Evolutionary conservation across 768 basidiomycete species (phyloP).

Genomic region (Leccinum fibrillosum): DNA sequence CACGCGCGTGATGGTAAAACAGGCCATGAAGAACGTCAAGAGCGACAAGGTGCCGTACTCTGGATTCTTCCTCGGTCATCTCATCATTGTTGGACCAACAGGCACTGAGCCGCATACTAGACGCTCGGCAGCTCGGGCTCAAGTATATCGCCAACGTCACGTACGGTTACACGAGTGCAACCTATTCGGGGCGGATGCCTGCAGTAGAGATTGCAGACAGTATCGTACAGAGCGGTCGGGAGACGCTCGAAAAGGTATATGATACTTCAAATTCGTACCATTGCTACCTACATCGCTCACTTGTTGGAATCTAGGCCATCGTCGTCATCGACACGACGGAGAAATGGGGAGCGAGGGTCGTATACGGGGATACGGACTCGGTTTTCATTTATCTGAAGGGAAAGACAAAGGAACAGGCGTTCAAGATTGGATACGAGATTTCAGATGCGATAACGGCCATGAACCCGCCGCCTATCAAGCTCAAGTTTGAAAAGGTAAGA

Average conservation of each 20-base stretch:
- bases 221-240: conserved; percentile 94
- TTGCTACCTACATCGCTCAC: neutral
- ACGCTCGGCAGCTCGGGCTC: conserved; percentile 89
- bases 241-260: conserved; percentile 87
- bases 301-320: conserved; percentile 59
- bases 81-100: conserved; percentile 29
- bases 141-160: conserved; percentile 95
- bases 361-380: conserved; percentile 98
- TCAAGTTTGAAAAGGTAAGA: conserved; percentile 94
- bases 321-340: conserved; percentile 66
- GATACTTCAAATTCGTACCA: neutral
- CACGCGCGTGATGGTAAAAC: conserved; percentile 97
- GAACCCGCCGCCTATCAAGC: conserved; percentile 89
- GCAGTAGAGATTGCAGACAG: conserved; percentile 97
- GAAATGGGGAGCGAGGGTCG: conserved; percentile 90
- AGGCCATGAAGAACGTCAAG: conserved; percentile 83
- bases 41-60: conserved; percentile 60
- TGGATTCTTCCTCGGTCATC: neutral
- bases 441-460: conserved; percentile 79
- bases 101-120: conserved; percentile 72
- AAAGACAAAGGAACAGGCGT: conserved; percentile 90
- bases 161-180: conserved; percentile 94
- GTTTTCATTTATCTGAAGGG: conserved; percentile 90
- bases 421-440: conserved; percentile 89
- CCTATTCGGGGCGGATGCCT: conserved; percentile 96